phyloP scores from a whole-genome alignment of 129 eudicot genomes.

The Silybum marianum region DNA sequence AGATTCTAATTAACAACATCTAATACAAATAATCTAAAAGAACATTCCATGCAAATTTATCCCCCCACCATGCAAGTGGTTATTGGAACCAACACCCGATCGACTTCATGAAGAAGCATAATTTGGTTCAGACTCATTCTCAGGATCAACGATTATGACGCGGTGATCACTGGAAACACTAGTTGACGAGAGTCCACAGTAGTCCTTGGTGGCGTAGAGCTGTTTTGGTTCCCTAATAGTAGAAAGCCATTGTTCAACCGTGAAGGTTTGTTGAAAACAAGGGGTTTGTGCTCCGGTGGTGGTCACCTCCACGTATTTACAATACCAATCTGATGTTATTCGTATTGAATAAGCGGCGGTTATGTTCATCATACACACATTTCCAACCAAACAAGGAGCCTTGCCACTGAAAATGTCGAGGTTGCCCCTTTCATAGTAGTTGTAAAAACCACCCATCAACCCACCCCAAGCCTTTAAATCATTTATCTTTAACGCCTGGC shows the following conservation, averaged over 20 bases:
- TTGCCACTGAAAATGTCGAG: constrained; percentile 45
- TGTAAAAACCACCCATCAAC: constrained; percentile 41
- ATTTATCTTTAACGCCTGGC: constrained; percentile 12
- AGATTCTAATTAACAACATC: no score
- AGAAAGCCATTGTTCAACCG: constrained; percentile 51
- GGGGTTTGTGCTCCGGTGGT: constrained; percentile 35
- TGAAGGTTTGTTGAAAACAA: constrained; percentile 40
- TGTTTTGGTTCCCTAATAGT: constrained; percentile 3
- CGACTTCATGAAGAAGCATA: neutral
- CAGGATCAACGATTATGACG: neutral
- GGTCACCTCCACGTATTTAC: constrained; percentile 48
- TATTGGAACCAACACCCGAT: no score
- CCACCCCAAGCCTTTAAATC: constrained; percentile 48
- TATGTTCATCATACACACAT: constrained; percentile 36
- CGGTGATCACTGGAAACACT: neutral
- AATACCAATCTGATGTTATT: constrained; percentile 33
- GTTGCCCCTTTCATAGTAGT: constrained; percentile 52
- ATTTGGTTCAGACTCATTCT: neutral
- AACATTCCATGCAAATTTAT: no score
- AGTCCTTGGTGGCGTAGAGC: constrained; percentile 28
- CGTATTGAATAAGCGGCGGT: constrained; percentile 39
- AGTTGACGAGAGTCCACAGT: neutral
- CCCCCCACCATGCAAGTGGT: no score
- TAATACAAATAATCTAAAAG: no score
- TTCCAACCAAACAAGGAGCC: constrained; percentile 44